Evolutionary conservation across 345 rosid species (phyloP).

Genomic region (Microcos paniculata): DNA sequence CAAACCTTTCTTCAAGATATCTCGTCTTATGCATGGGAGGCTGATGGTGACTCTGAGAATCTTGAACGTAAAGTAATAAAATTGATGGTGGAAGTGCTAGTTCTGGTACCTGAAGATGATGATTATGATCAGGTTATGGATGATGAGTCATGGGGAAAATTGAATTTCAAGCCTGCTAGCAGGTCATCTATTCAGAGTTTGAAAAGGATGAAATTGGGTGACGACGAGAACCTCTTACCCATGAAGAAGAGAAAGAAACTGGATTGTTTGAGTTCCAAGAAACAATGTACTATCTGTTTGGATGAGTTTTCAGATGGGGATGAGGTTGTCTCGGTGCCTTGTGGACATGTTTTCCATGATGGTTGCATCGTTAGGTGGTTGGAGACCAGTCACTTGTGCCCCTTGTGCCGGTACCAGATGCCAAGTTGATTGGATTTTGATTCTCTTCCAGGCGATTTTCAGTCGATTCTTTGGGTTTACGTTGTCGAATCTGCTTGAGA

Average conservation of each 20-base stretch:
- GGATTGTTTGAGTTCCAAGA: background rate
- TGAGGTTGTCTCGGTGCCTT: no score
- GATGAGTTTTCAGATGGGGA: background rate
- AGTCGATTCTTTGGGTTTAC: no score
- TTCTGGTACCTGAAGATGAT: background rate
- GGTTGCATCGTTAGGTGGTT: no score
- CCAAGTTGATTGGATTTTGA: no score
- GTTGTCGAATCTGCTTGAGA: no score
- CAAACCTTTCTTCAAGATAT: background rate
- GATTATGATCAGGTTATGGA: background rate
- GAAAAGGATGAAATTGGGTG: background rate
- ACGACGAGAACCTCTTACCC: background rate
- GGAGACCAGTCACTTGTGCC: no score
- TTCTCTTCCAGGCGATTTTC: no score
- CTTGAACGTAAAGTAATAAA: no score
- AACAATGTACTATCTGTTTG: background rate
- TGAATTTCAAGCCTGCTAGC: background rate
- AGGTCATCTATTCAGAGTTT: background rate
- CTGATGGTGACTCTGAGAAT: background rate
- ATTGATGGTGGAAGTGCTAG: background rate
- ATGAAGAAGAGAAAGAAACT: background rate
- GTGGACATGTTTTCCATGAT: no score
- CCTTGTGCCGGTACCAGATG: no score
- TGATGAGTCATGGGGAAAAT: background rate
- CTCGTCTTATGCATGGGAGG: background rate